Evolutionary conservation across 208 protist species (phyloP), one percentile per base, ranked within the genome.

Genomic region (Leishmania major): DNA sequence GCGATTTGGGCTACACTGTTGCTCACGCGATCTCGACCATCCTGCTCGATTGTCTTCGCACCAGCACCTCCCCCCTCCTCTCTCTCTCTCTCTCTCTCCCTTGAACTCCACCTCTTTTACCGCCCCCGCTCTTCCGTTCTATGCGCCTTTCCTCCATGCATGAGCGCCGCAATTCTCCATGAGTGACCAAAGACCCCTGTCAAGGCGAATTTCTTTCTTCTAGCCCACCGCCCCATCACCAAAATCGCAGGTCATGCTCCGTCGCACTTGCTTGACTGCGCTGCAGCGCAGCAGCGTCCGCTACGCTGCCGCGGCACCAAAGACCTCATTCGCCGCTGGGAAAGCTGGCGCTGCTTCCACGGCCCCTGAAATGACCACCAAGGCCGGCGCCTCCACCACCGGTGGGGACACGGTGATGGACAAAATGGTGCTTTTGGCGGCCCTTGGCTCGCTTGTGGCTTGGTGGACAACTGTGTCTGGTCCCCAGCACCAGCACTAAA

Each of bases 401-500:
- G 86, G 89, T n/a, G 88, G 90, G 11, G 94, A 97, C 81, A 91
- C 91, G 13, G 31, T 90, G 10, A 67, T 93, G 3, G 94, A 97
- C 85, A 97, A 97, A 88, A 75, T 79, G 13, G 25, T 97, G 28
- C 80, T 96, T 31, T 80, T 78, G 37, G 87, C 64, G 2, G 82
- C 84, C 55, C 43, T 94, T 31, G 57, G 40, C 75, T 84, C 82
- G n/a, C 76, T 96, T 40, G 71, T 76, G 67, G 81, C 47, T 25
- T 97, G 94, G 94, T 92, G 88, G 84, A 75, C 89, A 40, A 89
- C 87, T 55, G 94, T 93, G 19, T 85, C 88, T 59, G 88, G 89
- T 25, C 84, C 91, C 1, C 84, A 95, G 64, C 85, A 93, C 57
- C 91, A 94, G 83, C 94, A 97, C 76, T 97, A 89, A 64, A 40